Evolutionary conservation across 768 basidiomycete genomes (phyloP), one percentile per base, ranked within the genome.

Genomic region (Mycena sanguinolenta): DNA sequence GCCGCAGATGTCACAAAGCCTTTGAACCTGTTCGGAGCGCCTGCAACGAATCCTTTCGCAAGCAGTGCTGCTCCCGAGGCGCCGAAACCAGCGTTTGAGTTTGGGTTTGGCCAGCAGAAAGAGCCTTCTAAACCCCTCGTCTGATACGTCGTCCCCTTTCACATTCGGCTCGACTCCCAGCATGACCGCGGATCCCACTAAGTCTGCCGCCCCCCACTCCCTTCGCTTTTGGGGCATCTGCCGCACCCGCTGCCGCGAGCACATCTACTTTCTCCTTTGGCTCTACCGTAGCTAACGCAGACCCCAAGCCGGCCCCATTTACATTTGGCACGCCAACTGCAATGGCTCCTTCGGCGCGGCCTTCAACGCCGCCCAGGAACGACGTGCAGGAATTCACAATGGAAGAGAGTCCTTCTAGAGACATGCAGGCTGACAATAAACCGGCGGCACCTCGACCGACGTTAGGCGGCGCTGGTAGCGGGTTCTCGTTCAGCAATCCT

Each of bases 321-420:
- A 49, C 82, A 17, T 92, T 93, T 67, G 89, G 88, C 38, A 70
- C 81, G 36, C 66, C 84, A 16, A 73, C 74, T 36, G 63, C 75
- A 17, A 72, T 81, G 14, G 59, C 82, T 28, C 74, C 81, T 1
- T 77, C 82, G 16, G 78, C 83, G 30, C 83, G 90, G 25, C 84
- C 92, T n/a, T 80, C 83, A 7, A 93, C 92, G 0, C 92, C 92
- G 13, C 93, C 93, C 4, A 86, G 82, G 75, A 88, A 84, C 65
- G 82, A 84, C 38, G 91, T 90, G 53, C 86, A 90, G 58, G 93
- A 93, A 68, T 87, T 92, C 72, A 87, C 81, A 65, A 95, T 95
- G 93, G 93, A 95, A 46, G 93, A 94, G 79, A 95, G 93, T 73
- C 93, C 93, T 1, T 89, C 87, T 3, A 85, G 92, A 67, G 91